phyloP scores from a whole-genome alignment of 441 rosid species.

The Macaranga tanarius region DNA sequence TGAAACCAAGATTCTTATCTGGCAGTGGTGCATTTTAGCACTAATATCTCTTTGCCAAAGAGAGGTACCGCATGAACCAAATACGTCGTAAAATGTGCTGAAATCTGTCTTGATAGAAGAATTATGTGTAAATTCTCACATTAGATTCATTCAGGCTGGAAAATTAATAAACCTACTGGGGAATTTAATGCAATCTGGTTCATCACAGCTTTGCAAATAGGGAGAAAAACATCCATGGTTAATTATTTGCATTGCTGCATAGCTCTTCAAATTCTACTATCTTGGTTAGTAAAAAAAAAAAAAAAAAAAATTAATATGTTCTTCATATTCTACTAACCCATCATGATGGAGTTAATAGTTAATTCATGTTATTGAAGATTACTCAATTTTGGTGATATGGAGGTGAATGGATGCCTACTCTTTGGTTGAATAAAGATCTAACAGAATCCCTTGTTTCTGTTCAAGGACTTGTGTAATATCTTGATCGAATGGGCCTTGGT shows the following conservation, averaged over 20 bases:
- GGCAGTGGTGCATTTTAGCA: neutral
- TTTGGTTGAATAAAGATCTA: neutral
- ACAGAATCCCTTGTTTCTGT: neutral
- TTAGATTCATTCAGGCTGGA: neutral
- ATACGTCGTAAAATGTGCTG: neutral
- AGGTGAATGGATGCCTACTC: neutral
- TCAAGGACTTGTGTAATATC: neutral
- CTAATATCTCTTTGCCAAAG: neutral
- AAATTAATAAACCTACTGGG: neutral
- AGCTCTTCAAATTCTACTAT: neutral
- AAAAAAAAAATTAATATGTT: no score
- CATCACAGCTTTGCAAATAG: neutral
- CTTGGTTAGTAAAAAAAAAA: neutral
- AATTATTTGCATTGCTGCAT: neutral
- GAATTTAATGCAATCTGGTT: neutral
- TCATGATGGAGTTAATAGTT: conserved; percentile 4
- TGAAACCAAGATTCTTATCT: neutral
- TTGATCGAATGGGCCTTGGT: neutral
- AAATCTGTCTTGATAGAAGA: conserved; percentile 2
- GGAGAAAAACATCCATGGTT: neutral
- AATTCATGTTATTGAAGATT: neutral
- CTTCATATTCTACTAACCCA: neutral
- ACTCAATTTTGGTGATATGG: neutral
- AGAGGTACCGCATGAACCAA: neutral
- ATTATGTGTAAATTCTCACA: neutral